Conservation (phyloP, 139 green algal species). For the Closterium sp. region DNA sequence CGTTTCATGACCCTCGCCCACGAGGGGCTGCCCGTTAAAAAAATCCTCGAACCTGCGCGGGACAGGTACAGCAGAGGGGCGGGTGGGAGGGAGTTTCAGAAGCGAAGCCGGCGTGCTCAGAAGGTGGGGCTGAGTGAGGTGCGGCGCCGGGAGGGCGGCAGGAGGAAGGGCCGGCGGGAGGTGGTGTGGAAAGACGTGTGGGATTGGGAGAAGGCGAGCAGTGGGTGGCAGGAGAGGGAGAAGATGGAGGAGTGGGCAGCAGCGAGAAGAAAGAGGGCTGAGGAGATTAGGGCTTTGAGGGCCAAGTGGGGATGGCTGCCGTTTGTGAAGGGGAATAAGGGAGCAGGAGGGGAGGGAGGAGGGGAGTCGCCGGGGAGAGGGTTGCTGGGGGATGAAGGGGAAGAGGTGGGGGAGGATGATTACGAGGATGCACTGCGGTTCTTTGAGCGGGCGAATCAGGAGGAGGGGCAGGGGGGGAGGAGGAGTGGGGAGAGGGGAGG, state of each 20-base stretch:
- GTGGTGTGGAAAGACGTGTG: constrained; percentile 27
- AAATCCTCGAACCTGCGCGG: constrained; percentile 36
- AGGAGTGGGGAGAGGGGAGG: not conserved
- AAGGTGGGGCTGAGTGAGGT: constrained; percentile 1
- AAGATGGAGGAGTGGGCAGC: constrained; percentile 45
- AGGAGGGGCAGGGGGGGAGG: not conserved
- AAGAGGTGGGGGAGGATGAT: not conserved
- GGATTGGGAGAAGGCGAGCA: constrained; percentile 51
- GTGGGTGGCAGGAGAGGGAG: constrained; percentile 30
- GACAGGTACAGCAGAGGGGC: constrained; percentile 29
- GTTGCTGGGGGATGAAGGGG: not conserved
- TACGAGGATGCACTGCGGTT: not conserved
- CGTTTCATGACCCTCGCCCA: constrained; percentile 45
- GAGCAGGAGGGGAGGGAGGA: constrained; percentile 6
- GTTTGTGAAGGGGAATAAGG: not conserved
- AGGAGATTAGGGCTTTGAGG: constrained; percentile 15
- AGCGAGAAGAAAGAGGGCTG: constrained; percentile 13
- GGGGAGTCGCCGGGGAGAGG: not conserved
- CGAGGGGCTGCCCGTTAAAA: constrained; percentile 33
- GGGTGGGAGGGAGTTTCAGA: constrained; percentile 28
- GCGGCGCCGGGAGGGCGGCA: not conserved
- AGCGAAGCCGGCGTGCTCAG: constrained; percentile 19
- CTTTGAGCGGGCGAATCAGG: not conserved
- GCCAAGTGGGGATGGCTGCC: constrained; percentile 19
- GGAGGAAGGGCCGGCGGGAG: not conserved